These are phyloP conservation scores for Sphaerobolus stellatus DNA, from an alignment of 1,284 basidiomycete species.

Conservation along the genomic window DNA sequence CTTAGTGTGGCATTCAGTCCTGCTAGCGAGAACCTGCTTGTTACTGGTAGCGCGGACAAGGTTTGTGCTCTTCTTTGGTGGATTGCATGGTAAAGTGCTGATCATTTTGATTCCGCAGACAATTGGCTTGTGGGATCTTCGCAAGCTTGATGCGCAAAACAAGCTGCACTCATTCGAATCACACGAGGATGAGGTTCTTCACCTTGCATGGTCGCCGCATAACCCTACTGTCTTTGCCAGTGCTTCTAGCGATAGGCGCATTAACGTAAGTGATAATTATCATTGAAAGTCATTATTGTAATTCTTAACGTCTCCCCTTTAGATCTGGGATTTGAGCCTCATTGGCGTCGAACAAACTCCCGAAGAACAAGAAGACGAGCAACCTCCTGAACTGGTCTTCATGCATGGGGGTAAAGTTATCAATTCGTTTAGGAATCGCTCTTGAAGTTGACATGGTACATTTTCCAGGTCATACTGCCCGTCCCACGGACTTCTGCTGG, in stretches of 20 bases:
- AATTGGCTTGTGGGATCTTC: constrained; percentile 86
- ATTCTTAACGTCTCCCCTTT: neutral
- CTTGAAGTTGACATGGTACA: neutral
- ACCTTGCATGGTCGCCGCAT: constrained; percentile 94
- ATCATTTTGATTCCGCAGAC: constrained; percentile 51
- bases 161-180: constrained; percentile 90
- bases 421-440: neutral
- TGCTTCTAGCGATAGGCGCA: constrained; percentile 87
- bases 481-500: constrained; percentile 84
- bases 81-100: neutral
- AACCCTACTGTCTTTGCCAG: constrained; percentile 90
- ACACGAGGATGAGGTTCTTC: constrained; percentile 94
- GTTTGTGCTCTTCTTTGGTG: constrained; percentile 40
- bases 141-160: constrained; percentile 60
- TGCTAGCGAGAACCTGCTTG: constrained; percentile 76
- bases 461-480: constrained; percentile 67
- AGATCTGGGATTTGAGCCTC: constrained; percentile 88
- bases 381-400: constrained; percentile 87
- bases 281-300: neutral
- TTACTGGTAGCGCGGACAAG: constrained; percentile 95
- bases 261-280: constrained; percentile 50
- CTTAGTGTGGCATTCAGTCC: constrained; percentile 91
- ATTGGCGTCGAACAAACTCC: constrained; percentile 97
- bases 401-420: constrained; percentile 76
- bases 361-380: constrained; percentile 95